Evolutionary conservation across 169 alveolate species (phyloP).

Genomic region (Eimeria praecox): DNA sequence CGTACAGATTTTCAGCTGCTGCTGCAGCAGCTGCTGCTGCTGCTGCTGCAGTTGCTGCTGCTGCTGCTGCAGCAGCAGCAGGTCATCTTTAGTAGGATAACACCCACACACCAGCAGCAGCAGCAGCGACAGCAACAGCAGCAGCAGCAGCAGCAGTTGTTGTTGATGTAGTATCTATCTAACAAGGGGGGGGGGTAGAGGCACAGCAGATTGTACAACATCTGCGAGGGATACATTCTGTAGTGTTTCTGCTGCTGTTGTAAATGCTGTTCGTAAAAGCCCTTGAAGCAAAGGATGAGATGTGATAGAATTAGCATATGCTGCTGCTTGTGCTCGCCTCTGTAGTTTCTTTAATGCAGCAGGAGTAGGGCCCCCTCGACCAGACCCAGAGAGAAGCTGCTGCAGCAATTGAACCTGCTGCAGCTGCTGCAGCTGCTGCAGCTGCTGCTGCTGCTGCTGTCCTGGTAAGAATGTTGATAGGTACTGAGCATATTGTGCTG

Average conservation of each 20-base stretch:
- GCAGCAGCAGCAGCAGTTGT: neutral
- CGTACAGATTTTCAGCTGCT: neutral
- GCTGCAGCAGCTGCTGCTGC: neutral
- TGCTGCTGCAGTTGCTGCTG: neutral
- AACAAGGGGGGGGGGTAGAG: neutral
- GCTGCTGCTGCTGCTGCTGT: constrained; percentile 31
- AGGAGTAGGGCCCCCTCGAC: neutral
- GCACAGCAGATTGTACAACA: constrained; percentile 22
- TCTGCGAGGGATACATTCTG: constrained; percentile 31
- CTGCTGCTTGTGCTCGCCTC: constrained; percentile 58
- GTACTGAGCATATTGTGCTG: constrained; percentile 55
- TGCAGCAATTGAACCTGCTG: constrained; percentile 22
- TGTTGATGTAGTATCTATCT: neutral
- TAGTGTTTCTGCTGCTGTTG: constrained; percentile 26
- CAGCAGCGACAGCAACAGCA: neutral
- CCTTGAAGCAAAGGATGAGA: constrained; percentile 42
- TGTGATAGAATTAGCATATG: constrained; percentile 43
- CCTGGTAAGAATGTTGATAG: constrained; percentile 29
- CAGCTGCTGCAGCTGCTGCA: constrained; percentile 31
- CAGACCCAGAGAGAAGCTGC: neutral
- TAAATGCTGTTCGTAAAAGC: neutral
- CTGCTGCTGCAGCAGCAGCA: neutral
- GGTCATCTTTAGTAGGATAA: too few relatives aligned
- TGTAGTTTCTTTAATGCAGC: constrained; percentile 31
- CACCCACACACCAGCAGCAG: too few relatives aligned